These are phyloP conservation scores for Eucalyptus marginata DNA, from an alignment of 345 rosid genomes.

Conservation along the genomic window DNA sequence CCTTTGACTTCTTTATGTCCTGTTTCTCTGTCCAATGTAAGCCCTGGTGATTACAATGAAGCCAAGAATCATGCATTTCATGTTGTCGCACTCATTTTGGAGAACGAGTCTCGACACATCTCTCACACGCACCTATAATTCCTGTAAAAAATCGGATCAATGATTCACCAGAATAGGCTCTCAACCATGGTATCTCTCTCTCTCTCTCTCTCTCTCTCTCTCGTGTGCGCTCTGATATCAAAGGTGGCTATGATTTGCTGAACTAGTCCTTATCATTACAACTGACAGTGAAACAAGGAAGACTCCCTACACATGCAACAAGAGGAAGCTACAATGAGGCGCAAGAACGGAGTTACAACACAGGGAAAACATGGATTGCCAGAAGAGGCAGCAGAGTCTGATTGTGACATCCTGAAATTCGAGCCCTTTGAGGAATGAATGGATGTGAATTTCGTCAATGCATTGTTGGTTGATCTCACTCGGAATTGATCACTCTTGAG, in stretches of 20 bases:
- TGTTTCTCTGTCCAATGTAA: not conserved
- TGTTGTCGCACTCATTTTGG: not conserved
- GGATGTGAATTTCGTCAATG: too few species aligned
- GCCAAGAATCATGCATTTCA: not conserved
- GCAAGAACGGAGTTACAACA: too few species aligned
- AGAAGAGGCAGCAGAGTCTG: too few species aligned
- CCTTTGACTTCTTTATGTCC: not conserved
- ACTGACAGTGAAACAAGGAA: not conserved
- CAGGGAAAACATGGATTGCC: too few species aligned
- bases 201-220: too few species aligned
- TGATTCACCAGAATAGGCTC: not conserved
- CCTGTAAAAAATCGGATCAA: not conserved
- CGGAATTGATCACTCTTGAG: too few species aligned
- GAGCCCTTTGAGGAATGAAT: too few species aligned
- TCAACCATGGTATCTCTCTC: not conserved
- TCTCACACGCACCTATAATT: not conserved
- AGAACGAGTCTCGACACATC: not conserved
- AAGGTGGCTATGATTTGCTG: not conserved
- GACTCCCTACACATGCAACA: not conserved
- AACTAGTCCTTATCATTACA: not conserved
- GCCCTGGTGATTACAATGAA: not conserved
- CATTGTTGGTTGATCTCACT: too few species aligned
- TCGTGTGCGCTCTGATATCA: not conserved
- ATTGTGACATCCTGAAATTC: too few species aligned
- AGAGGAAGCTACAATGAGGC: not conserved